Conservation (phyloP, 345 rosid genomes). For the Arabis hirsuta region DNA sequence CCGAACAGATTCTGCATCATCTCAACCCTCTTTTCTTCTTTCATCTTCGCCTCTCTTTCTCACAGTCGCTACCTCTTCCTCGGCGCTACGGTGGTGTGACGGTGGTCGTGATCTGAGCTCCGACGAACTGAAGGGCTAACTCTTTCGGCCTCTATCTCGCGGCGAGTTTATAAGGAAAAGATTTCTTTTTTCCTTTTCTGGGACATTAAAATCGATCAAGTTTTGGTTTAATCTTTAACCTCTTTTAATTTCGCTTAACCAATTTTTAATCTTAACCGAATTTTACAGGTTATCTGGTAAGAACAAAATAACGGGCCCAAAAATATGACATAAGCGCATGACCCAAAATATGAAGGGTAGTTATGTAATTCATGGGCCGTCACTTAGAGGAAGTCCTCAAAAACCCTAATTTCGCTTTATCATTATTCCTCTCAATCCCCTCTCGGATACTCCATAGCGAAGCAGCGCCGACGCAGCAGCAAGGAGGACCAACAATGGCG, state of each 20-base stretch:
- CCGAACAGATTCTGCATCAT: conserved; percentile 99
- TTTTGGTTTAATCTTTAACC: too few relatives aligned
- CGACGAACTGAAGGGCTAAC: conserved; percentile 22
- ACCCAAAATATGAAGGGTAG: conserved; percentile 22
- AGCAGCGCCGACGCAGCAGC: conserved; percentile 41
- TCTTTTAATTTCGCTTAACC: too few relatives aligned
- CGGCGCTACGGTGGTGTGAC: neutral
- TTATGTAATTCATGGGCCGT: neutral
- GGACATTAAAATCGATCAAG: too few relatives aligned
- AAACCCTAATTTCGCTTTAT: conserved; percentile 31
- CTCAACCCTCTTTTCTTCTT: conserved; percentile 87
- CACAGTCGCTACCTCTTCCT: conserved; percentile 10
- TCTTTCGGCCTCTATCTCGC: neutral
- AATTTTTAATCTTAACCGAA: too few relatives aligned
- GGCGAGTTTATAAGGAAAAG: too few relatives aligned
- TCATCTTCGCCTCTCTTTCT: conserved; percentile 50
- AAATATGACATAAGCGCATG: conserved; percentile 3
- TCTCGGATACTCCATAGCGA: neutral
- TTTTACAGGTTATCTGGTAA: too few relatives aligned
- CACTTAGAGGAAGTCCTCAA: conserved; percentile 27
- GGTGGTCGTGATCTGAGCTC: conserved; percentile 39
- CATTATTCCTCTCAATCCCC: neutral
- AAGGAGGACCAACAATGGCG: conserved; percentile 38
- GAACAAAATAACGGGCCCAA: neutral
- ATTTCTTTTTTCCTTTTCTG: too few relatives aligned